Evolutionary conservation across 1,284 basidiomycete genomes (phyloP), one percentile per base, ranked within the genome.

Genomic region (Cryptococcus sp.): DNA sequence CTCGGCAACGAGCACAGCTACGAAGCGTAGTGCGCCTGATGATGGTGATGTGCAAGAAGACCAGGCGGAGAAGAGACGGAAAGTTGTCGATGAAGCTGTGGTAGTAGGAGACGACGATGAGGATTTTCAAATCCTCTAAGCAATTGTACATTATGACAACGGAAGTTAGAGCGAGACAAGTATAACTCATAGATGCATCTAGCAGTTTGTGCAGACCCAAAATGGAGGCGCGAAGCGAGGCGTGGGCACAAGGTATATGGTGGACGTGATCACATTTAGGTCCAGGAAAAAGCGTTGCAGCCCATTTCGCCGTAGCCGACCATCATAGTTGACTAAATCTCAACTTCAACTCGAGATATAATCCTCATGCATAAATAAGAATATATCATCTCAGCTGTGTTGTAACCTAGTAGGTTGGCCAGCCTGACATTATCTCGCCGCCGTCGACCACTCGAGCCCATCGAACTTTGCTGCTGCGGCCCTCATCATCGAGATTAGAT

Each of bases 381-480:
- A 34, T 34, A 34, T 34, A 34, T 10, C 29, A n/a, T 34, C 29
- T 34, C n/a, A 34, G 29, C 29, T 4, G 29, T 10, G 29, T 34
- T 13, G 29, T 34, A 13, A 34, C 29, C 29, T 13, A 34, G 8
- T 13, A 10, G 2, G 8, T 7, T 10, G 29, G 13, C 29, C n/a
- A 44, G 41, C 38, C 11, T 40, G 10, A 15, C 20, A 25, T 29
- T 17, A 22, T n/a, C 20, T 19, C 46, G 29, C 48, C 22, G 66
- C 71, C 0, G 68, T 66, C 26, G 63, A 60, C 74, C 74, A 76
- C 22, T 71, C 65, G 19, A 77, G 52, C 1, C 71, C 70, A 41
- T 74, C 71, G 16, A 75, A 57, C 20, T 64, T 40, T 13, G 54
- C 61, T 7, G 70, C 61, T 29, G 69, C 51, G 11, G 65, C 62